Conservation (phyloP, 371 early-diverging fungal species). For the Mucor circinelloides region DNA sequence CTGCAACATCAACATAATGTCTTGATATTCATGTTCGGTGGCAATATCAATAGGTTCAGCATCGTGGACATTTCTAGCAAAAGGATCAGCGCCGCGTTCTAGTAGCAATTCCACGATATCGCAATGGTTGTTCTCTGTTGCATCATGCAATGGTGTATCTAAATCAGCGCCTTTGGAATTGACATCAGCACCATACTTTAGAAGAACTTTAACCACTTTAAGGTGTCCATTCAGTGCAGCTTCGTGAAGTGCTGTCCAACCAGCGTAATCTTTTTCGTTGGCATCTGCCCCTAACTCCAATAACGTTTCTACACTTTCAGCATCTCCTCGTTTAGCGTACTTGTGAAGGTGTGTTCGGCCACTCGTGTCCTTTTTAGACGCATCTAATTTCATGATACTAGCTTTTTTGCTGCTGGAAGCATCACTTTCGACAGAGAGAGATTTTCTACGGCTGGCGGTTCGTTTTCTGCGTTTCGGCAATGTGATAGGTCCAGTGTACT, state of each 20-base stretch:
- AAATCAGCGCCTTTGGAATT: conserved; percentile 68
- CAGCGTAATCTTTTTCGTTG: conserved; percentile 71
- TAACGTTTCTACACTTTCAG: conserved; percentile 48
- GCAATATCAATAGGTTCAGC: conserved; percentile 62
- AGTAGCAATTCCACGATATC: conserved; percentile 67
- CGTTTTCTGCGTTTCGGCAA: conserved; percentile 17
- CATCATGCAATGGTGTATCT: conserved; percentile 84
- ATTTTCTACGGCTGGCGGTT: conserved; percentile 54
- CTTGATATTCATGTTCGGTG: conserved; percentile 45
- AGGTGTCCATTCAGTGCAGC: conserved; percentile 71
- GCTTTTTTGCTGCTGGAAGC: conserved; percentile 50
- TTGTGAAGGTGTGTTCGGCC: conserved; percentile 62
- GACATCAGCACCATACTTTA: conserved; percentile 72
- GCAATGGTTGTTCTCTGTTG: conserved; percentile 70
- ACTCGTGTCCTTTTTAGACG: conserved; percentile 51
- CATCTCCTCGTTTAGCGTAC: conserved; percentile 56
- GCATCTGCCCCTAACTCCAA: conserved; percentile 76
- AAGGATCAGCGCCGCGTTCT: conserved; percentile 60
- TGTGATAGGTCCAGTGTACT: not conserved
- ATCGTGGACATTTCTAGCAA: conserved; percentile 54
- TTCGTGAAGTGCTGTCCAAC: conserved; percentile 80
- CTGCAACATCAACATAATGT: conserved; percentile 35
- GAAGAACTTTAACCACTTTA: conserved; percentile 59
- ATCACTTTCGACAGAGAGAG: conserved; percentile 51
- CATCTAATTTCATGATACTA: conserved; percentile 41